These are phyloP conservation scores for Halenospora varia DNA, from an alignment of 495 filamentous ascomycete genomes.

Conservation along the genomic window DNA sequence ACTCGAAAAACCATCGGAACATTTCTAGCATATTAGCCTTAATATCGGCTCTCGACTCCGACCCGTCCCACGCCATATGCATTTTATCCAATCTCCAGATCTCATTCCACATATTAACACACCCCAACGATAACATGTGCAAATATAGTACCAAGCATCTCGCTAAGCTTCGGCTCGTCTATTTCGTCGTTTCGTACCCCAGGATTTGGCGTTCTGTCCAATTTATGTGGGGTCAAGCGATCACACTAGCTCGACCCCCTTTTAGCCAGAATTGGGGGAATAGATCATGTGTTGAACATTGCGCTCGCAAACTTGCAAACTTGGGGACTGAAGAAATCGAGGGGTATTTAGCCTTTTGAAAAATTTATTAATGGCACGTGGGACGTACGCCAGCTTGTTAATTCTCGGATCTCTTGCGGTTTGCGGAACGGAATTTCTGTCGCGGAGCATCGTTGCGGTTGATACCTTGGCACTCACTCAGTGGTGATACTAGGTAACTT, in stretches of 20 bases:
- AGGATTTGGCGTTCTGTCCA: background rate
- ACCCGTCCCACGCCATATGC: too few species aligned
- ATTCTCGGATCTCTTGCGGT: background rate
- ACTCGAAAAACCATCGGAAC: background rate
- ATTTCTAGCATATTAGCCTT: background rate
- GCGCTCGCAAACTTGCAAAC: too few species aligned
- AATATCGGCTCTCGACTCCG: background rate
- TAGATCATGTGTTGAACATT: too few species aligned
- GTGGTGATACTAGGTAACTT: too few species aligned
- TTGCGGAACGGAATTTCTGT: constrained; percentile 1
- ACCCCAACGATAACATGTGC: background rate
- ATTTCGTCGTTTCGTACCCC: background rate
- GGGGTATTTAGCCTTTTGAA: too few species aligned
- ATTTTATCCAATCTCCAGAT: background rate
- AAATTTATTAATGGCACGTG: constrained; percentile 1
- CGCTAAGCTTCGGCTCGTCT: too few species aligned
- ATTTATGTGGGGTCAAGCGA: background rate
- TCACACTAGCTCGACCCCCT: background rate
- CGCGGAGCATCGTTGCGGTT: background rate
- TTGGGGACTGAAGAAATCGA: too few species aligned
- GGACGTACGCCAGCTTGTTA: background rate
- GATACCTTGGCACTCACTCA: too few species aligned
- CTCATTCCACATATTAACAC: too few species aligned
- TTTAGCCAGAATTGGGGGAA: too few species aligned
- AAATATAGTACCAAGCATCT: background rate